A percentile compares a stretch with the other conserved stretches of the same genome.
Conservation (phyloP, 202 grass and related monocot species). For the Tripidium arundinaceum region DNA sequence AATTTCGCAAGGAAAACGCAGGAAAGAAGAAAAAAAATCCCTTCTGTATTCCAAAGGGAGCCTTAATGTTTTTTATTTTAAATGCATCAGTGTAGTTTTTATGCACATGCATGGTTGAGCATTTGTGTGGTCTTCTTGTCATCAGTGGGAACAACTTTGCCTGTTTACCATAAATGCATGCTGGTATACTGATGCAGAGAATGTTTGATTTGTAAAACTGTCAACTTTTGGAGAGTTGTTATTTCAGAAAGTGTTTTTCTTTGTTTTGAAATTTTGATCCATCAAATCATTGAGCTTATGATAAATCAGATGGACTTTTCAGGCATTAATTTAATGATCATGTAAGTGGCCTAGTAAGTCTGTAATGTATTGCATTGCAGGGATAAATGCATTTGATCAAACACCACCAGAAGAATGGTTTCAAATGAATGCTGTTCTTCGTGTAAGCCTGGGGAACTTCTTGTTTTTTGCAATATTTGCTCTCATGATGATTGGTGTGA, state of each 20-base stretch:
- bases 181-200: background rate
- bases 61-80: background rate
- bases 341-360: background rate
- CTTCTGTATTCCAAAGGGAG: background rate
- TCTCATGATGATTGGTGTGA: slow-evolving; percentile 84
- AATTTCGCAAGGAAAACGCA: background rate
- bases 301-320: background rate
- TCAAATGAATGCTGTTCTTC: slow-evolving; percentile 84
- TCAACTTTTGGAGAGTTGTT: background rate
- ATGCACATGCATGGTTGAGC: background rate
- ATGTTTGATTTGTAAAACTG: background rate
- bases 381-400: slow-evolving; percentile 82
- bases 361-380: slow-evolving; percentile 41
- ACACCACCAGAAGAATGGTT: slow-evolving; percentile 85
- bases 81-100: background rate
- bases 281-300: background rate
- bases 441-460: slow-evolving; percentile 92
- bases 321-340: background rate
- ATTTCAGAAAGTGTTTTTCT: background rate
- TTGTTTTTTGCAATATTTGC: slow-evolving; percentile 88
- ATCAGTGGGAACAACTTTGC: background rate
- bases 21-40: background rate
- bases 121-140: background rate
- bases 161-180: background rate
- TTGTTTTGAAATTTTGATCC: background rate